Percentiles rank a stretch among this genome's conserved stretches.
Evolutionary conservation across 495 filamentous ascomycete genomes (phyloP).

Genomic region (Penicillium coprophilum): DNA sequence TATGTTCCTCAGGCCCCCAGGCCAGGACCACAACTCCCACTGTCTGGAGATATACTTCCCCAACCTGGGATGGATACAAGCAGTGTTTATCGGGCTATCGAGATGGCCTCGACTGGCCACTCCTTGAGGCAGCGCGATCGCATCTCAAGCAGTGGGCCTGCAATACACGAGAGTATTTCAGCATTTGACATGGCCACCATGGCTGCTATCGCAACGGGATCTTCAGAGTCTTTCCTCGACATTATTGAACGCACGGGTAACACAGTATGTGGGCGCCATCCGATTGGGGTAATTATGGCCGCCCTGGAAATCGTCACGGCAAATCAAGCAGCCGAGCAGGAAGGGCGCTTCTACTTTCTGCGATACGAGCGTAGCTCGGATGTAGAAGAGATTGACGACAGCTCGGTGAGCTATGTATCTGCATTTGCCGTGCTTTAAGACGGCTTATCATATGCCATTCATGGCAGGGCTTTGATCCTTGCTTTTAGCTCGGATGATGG

Average conservation of each 20-base stretch:
- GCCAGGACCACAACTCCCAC: constrained; percentile 42
- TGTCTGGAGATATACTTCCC: constrained; percentile 42
- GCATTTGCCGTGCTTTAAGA: constrained; percentile 43
- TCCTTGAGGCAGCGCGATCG: constrained; percentile 41
- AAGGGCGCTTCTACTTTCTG: constrained; percentile 76
- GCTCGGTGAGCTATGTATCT: constrained; percentile 88
- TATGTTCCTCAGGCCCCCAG: constrained; percentile 58
- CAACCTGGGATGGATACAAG: constrained; percentile 36
- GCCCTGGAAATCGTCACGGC: constrained; percentile 63
- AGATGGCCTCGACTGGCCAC: constrained; percentile 38
- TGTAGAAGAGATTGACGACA: constrained; percentile 67
- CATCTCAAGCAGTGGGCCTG: constrained; percentile 43
- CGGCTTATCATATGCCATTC: background rate
- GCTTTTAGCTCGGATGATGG: background rate
- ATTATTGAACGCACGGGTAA: constrained; percentile 73
- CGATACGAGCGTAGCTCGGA: constrained; percentile 89
- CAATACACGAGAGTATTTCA: constrained; percentile 83
- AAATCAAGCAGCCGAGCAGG: constrained; percentile 33
- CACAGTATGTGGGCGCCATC: constrained; percentile 93
- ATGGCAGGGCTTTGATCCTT: background rate
- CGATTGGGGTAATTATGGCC: constrained; percentile 92
- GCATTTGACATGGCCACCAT: constrained; percentile 80
- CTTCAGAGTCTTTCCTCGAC: constrained; percentile 65
- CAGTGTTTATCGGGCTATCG: constrained; percentile 28
- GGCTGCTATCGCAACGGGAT: constrained; percentile 74